These are phyloP conservation scores for Scutellaria baicalensis DNA, from an alignment of 257 asterid species.

Conservation along the genomic window DNA sequence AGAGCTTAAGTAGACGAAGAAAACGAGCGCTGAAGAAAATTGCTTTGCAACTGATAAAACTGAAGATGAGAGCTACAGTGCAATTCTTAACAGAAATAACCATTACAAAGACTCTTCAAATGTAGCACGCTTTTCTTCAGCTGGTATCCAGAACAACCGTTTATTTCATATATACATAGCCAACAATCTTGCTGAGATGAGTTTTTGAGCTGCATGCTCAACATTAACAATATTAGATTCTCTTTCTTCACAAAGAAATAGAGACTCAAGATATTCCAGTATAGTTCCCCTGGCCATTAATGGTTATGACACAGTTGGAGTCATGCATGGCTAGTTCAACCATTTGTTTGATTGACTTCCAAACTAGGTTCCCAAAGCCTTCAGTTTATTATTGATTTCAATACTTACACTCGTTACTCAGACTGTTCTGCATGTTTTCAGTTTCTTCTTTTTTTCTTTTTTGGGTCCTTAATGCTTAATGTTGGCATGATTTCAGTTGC, in stretches of 20 bases:
- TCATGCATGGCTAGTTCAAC: not conserved
- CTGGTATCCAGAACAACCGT: no score
- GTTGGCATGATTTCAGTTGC: slow-evolving; percentile 46
- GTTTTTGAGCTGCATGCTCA: no score
- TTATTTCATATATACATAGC: no score
- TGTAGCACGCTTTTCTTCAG: no score
- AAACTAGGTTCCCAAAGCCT: not conserved
- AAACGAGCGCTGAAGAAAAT: no score
- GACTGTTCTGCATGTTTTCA: slow-evolving; percentile 6
- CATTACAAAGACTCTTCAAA: no score
- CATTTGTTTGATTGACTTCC: not conserved
- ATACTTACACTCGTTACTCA: not conserved
- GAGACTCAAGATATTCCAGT: not conserved
- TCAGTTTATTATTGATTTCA: not conserved
- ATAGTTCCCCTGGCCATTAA: not conserved
- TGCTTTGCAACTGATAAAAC: no score
- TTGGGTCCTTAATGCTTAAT: not conserved
- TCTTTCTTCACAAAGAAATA: not conserved
- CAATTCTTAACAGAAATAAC: no score
- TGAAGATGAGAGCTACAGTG: no score
- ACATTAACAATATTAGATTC: not conserved
- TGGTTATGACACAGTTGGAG: not conserved
- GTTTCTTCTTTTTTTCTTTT: not conserved
- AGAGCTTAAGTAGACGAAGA: no score
- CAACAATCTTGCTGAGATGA: no score